Evolutionary conservation across 495 filamentous ascomycete genomes (phyloP).

Genomic region (Bombardia bombarda): DNA sequence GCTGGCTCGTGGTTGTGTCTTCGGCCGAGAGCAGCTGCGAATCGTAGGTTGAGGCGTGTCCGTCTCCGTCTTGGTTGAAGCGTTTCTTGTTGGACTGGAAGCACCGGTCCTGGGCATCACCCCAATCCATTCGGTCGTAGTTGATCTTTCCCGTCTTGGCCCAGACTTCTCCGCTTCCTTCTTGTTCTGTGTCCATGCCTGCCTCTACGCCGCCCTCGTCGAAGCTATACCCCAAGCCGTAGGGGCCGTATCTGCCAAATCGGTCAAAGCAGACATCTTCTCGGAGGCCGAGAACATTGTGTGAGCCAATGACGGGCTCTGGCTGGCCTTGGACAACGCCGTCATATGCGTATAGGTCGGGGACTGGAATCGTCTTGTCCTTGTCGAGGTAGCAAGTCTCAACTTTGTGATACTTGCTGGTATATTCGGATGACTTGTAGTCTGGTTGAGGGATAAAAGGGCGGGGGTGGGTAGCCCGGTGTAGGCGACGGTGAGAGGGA

Average conservation of each 20-base stretch:
- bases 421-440: constrained; percentile 53
- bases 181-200: constrained; percentile 68
- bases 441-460: constrained; percentile 62
- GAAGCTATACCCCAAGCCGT: constrained; percentile 75
- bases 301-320: constrained; percentile 71
- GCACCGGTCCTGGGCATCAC: constrained; percentile 64
- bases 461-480: constrained; percentile 43
- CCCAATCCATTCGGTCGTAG: constrained; percentile 67
- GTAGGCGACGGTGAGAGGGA: constrained; percentile 22
- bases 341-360: constrained; percentile 57
- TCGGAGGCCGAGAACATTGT: constrained; percentile 65
- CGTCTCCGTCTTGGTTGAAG: constrained; percentile 30
- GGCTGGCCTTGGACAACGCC: constrained; percentile 75
- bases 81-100: constrained; percentile 58
- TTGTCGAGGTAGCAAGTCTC: constrained; percentile 69
- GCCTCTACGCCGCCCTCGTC: constrained; percentile 69
- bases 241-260: constrained; percentile 82
- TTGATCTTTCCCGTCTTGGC: constrained; percentile 59
- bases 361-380: constrained; percentile 51
- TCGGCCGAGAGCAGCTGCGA: not conserved
- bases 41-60: not conserved
- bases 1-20: not conserved
- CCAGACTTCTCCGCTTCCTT: constrained; percentile 68
- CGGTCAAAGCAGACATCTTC: constrained; percentile 91
- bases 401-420: constrained; percentile 51